Evolutionary conservation across 2,329 filamentous ascomycete species (phyloP), one percentile per base, ranked within the genome.

Genomic region (Pseudocercospora fuligena): DNA sequence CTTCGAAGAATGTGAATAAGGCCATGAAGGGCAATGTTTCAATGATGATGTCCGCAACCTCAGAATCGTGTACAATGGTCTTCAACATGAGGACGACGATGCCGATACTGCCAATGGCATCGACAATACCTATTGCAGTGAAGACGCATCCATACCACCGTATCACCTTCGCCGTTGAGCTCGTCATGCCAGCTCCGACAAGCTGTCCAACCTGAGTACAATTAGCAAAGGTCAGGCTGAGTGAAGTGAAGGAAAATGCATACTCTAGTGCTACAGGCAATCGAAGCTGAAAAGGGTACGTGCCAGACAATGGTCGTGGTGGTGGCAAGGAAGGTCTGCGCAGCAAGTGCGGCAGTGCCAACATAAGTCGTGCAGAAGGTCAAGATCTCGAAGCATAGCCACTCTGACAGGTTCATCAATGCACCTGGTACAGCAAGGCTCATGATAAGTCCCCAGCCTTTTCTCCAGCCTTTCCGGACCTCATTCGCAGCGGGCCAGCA

Each of bases 401-500:
- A 75, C 61, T 75, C 73, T 58, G 65, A 66, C 25, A 73, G 53
- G 2, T 69, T 69, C 73, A 74, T 75, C 23, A 74, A 51, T 6
- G 69, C 67, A 19, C 73, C 73, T 14, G 73, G 69, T 9, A 75
- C 57, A 0, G 72, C 65, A 3, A 75, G 70, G 6, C 66, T 47
- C 12, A 74, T 29, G 67, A 75, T 73, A 5, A 64, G 51, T 19
- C 64, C 61, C 82, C 82, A 84, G 46, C 80, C 77, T 2, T 72
- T 71, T 51, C 82, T 79, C 66, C 66, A 69, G 8, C 47, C 25
- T 12, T 27, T 23, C n/a, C 46, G 36, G 11, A 69, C 65, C 54
- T 72, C 66, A 2, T 65, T 54, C 0, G 27, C 21, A 0, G 82
- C 81, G 3, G 78, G 78, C 83, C 82, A 83, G 75, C 83, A 85